These are phyloP conservation scores for Barnettozyma pratensis DNA, from an alignment of 805 yeast genomes.

Conservation along the genomic window DNA sequence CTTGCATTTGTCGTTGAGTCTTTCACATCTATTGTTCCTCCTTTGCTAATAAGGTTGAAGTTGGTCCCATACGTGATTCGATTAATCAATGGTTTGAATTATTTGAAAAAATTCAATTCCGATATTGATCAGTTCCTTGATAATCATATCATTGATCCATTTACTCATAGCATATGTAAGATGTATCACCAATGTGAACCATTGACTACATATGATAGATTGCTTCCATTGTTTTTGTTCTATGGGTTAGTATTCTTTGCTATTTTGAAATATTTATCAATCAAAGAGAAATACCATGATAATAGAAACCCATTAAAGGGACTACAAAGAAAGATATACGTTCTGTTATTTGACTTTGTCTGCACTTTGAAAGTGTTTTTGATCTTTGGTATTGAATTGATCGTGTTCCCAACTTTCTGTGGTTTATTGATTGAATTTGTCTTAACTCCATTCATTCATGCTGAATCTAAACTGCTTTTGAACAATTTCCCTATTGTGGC, in stretches of 20 bases:
- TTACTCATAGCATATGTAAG: conserved; percentile 11
- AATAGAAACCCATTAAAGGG: conserved; percentile 44
- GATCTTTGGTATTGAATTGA: conserved; percentile 71
- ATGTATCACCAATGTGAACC: conserved; percentile 23
- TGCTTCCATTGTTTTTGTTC: conserved; percentile 31
- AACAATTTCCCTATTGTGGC: background rate
- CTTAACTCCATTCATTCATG: conserved; percentile 49
- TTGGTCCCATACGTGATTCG: background rate
- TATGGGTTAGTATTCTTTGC: conserved; percentile 27
- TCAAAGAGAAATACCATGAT: conserved; percentile 23
- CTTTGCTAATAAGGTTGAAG: background rate
- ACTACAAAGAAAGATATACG: conserved; percentile 44
- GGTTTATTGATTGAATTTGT: conserved; percentile 75
- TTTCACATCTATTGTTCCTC: conserved; percentile 7
- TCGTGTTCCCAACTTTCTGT: conserved; percentile 83
- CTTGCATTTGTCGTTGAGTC: conserved; percentile 10
- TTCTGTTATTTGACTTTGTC: conserved; percentile 46
- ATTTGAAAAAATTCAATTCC: background rate
- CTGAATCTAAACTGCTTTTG: conserved; percentile 3
- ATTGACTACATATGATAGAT: conserved; percentile 33
- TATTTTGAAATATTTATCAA: conserved; percentile 28
- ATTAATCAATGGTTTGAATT: background rate
- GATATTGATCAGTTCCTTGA: conserved; percentile 5
- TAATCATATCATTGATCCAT: conserved; percentile 18
- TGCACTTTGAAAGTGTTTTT: conserved; percentile 70